phyloP scores from a whole-genome alignment of 2,329 filamentous ascomycete species.

The Diatrype stigma region DNA sequence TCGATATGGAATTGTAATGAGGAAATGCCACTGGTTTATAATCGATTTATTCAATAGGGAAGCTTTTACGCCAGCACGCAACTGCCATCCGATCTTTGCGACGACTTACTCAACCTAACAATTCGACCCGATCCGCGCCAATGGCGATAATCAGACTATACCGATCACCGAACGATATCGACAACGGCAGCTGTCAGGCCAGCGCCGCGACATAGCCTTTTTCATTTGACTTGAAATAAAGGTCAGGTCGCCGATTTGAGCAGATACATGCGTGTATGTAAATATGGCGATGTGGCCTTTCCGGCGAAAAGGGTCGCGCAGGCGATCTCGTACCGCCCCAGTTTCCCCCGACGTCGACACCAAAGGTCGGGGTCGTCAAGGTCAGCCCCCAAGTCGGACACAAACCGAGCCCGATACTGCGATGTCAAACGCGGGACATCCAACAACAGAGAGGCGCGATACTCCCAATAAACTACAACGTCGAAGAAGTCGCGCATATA shows the following conservation, averaged over 20 bases:
- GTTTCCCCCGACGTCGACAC: constrained; percentile 15
- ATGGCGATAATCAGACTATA: constrained; percentile 28
- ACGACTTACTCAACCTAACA: constrained; percentile 12
- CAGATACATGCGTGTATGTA: constrained; percentile 1
- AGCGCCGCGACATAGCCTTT: constrained; percentile 16
- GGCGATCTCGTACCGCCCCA: constrained; percentile 39
- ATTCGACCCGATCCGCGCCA: constrained; percentile 22
- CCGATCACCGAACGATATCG: constrained; percentile 20
- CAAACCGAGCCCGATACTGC: constrained; percentile 22
- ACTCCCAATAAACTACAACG: constrained; percentile 47
- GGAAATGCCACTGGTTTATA: no score
- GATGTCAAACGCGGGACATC: constrained; percentile 20
- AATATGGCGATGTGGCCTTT: constrained; percentile 82
- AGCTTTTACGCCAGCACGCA: neutral
- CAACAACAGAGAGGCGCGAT: constrained; percentile 30
- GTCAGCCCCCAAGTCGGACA: constrained; percentile 14
- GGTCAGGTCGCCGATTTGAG: constrained; percentile 4
- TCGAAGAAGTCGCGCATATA: constrained; percentile 48
- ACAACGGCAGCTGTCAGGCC: constrained; percentile 20
- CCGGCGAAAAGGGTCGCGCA: constrained; percentile 67
- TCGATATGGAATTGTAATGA: no score
- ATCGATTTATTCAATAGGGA: neutral
- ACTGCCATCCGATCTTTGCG: constrained; percentile 3
- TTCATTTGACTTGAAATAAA: constrained; percentile 4
- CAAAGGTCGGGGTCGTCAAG: constrained; percentile 14